Evolutionary conservation across 139 green algal genomes (phyloP).

Genomic region (Micractinium sp.): DNA sequence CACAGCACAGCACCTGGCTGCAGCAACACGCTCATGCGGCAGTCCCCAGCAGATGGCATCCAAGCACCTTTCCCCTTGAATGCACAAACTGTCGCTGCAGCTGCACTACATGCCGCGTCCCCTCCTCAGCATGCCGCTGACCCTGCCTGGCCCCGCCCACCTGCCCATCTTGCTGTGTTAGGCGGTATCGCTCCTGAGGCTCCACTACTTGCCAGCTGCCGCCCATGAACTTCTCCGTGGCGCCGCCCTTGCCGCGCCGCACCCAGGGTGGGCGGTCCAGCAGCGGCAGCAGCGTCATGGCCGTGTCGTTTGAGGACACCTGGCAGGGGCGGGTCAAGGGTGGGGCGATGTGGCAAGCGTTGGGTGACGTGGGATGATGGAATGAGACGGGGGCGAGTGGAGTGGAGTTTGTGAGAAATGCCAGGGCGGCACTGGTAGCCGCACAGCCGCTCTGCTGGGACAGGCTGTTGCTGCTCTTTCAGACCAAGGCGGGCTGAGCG

Average conservation of each 20-base stretch:
- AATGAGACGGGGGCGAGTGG: not conserved
- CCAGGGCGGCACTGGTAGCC: not conserved
- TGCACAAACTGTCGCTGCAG: not conserved
- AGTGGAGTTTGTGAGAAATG: not conserved
- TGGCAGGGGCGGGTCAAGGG: conserved; percentile 18
- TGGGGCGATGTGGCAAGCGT: not conserved
- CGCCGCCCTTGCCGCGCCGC: conserved; percentile 13
- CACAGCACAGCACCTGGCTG: not conserved
- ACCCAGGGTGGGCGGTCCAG: conserved; percentile 82
- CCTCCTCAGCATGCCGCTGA: not conserved
- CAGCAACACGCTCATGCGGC: too few relatives aligned
- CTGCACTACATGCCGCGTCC: not conserved
- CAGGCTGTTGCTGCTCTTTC: not conserved
- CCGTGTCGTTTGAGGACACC: conserved; percentile 73
- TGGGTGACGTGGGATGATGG: not conserved
- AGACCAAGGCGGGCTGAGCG: not conserved
- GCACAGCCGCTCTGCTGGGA: too few relatives aligned
- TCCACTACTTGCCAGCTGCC: conserved; percentile 67
- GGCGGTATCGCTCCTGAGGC: conserved; percentile 66
- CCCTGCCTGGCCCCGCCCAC: conserved; percentile 37
- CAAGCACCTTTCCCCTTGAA: too few relatives aligned
- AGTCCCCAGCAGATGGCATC: too few relatives aligned
- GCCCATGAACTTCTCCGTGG: conserved; percentile 57
- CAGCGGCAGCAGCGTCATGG: conserved; percentile 83
- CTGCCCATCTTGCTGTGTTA: conserved; percentile 79